phyloP scores from a whole-genome alignment of 139 green algal species.

The Astrephomene gubernaculifera region DNA sequence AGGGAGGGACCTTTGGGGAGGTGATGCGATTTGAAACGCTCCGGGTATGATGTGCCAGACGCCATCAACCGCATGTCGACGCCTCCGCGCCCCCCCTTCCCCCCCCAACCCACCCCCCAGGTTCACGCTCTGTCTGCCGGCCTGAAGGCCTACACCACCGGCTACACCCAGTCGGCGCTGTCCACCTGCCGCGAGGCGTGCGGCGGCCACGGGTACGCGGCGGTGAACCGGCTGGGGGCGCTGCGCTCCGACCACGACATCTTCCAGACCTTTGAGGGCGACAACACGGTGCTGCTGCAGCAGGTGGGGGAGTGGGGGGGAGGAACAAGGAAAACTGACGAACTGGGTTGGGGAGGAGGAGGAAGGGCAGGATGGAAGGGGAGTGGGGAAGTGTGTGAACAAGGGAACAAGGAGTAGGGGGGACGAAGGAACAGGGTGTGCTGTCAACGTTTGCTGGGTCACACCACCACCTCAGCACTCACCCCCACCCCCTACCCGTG shows the following conservation, averaged over 20 bases:
- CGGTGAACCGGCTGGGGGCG: slow-evolving; percentile 84
- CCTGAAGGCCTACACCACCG: slow-evolving; percentile 44
- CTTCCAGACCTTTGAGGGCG: slow-evolving; percentile 86
- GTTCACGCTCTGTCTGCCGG: slow-evolving; percentile 49
- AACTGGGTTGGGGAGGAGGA: neutral
- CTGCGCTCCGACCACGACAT: slow-evolving; percentile 88
- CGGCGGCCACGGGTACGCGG: slow-evolving; percentile 86
- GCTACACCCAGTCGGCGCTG: slow-evolving; percentile 63
- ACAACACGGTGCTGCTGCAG: slow-evolving; percentile 92
- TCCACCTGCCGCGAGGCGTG: slow-evolving; percentile 78
- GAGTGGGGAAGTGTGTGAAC: neutral
- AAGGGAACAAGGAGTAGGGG: no score
- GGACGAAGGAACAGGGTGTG: no score
- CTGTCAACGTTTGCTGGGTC: no score
- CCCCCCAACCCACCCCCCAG: slow-evolving; percentile 7
- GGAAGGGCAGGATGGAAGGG: neutral
- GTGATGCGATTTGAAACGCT: no score
- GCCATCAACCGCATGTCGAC: no score
- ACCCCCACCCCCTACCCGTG: neutral
- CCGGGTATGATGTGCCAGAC: no score
- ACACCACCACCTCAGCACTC: neutral
- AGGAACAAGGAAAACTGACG: no score
- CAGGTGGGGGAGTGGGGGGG: slow-evolving; percentile 59
- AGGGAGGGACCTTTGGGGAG: no score
- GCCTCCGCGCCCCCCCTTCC: neutral